These are phyloP conservation scores for Chytridiales sp. DNA, from an alignment of 371 early-diverging fungal genomes.

Conservation along the genomic window DNA sequence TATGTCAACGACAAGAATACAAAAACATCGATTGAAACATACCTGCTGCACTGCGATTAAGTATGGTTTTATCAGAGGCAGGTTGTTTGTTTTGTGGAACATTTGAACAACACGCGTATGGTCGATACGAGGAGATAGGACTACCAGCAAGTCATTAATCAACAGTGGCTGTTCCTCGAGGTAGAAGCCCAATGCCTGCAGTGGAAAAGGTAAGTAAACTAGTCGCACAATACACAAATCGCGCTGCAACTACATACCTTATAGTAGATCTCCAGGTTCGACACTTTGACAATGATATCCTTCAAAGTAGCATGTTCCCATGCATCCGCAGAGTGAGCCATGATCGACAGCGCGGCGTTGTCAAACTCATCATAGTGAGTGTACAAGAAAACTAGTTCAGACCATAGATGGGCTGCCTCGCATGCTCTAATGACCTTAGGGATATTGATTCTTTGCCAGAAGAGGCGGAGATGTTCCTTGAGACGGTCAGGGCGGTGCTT, in stretches of 20 bases:
- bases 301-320: constrained; percentile 96
- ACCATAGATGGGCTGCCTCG: constrained; percentile 91
- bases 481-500: constrained; percentile 90
- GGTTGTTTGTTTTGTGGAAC: constrained; percentile 93
- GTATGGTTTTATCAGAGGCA: constrained; percentile 93
- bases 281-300: constrained; percentile 92
- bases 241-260: constrained; percentile 47
- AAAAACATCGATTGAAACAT: background rate
- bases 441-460: constrained; percentile 94
- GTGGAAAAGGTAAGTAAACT: background rate
- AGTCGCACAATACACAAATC: background rate
- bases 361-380: constrained; percentile 97
- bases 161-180: constrained; percentile 91
- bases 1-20: background rate
- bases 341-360: constrained; percentile 92
- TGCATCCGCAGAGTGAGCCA: constrained; percentile 86
- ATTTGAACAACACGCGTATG: constrained; percentile 93
- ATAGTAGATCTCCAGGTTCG: constrained; percentile 95
- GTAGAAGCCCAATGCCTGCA: constrained; percentile 86
- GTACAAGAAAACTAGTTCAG: constrained; percentile 94
- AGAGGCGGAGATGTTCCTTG: constrained; percentile 95
- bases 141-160: constrained; percentile 86
- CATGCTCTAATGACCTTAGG: constrained; percentile 96
- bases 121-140: constrained; percentile 86
- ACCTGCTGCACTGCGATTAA: constrained; percentile 85